Evolutionary conservation across 2,329 filamentous ascomycete species (phyloP), one percentile per base, ranked within the genome.

Genomic region (Neofusicoccum cordaticola): DNA sequence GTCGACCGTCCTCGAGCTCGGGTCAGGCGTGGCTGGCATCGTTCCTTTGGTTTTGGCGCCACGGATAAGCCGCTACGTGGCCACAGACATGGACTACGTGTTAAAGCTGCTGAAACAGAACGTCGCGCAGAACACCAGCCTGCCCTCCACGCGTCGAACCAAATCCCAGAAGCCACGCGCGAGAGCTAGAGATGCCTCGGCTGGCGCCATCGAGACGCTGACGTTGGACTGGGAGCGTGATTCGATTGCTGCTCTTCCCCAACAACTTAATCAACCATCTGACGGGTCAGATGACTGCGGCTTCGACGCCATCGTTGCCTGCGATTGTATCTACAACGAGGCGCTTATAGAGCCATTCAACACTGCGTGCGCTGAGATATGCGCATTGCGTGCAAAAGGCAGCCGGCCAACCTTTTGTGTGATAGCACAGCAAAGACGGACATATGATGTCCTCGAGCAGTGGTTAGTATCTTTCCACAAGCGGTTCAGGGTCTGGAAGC

Each of bases 241-340:
- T 69, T 77, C 80, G 52, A 74, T 84, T 1, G 69, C 71, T 0
- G 71, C 73, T 3, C 69, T 81, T 7, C 81, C 83, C 0, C 84
- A 86, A 66, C 77, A 83, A 52, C 82, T 88, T 76, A 83, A 53
- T 82, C 12, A 57, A 6, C 34, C 62, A 11, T 6, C 19, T 34
- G 22, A 58, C 7, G 56, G 27, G 34, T 60, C 56, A 60, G 56
- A 47, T 60, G 73, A 84, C 79, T 27, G 68, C 73, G 70, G 71
- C 83, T 84, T 95, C 69, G 90, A 96, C 71, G 78, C 88, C 13
- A 81, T 98, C 11, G 75, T 98, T 41, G 92, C 93, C 3, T 96
- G 92, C 73, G 95, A 99, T 77, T 97, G 93, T 77, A 90, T 99
- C 69, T 99, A 96, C 81, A 99, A 98, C 77, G 91, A 97, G 69